These are phyloP conservation scores for Beauveria varroae DNA, from an alignment of 2,329 filamentous ascomycete genomes.

Conservation along the genomic window DNA sequence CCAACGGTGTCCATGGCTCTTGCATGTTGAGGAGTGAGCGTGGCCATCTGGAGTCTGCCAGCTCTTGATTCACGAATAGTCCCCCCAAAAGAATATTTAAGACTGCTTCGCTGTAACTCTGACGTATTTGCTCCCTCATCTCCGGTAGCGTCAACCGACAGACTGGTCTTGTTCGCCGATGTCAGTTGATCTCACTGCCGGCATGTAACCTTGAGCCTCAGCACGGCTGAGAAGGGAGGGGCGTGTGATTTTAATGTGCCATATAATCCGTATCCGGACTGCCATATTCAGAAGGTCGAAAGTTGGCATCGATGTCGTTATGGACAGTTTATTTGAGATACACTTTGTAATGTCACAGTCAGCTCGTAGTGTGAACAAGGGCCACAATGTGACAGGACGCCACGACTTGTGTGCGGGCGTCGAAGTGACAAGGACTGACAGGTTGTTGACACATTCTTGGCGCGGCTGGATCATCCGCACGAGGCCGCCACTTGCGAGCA, in stretches of 20 bases:
- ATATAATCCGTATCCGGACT: neutral
- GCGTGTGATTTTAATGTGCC: neutral
- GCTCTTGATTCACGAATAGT: neutral
- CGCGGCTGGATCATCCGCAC: neutral
- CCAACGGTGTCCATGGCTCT: neutral
- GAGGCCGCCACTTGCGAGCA: constrained; percentile 2
- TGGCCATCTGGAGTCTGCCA: neutral
- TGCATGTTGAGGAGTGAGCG: neutral
- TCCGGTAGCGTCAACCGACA: constrained; percentile 8
- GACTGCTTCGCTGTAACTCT: neutral
- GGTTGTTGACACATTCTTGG: constrained; percentile 4
- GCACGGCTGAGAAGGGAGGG: neutral
- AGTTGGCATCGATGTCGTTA: neutral
- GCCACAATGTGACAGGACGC: constrained; percentile 2
- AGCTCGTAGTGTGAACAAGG: neutral
- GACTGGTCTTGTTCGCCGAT: neutral
- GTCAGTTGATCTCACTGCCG: neutral
- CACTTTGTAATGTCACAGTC: neutral
- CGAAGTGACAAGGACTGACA: constrained; percentile 1
- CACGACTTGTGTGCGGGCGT: neutral
- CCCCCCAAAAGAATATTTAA: too few relatives aligned
- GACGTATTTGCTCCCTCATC: neutral
- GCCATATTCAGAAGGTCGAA: neutral
- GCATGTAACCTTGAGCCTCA: neutral
- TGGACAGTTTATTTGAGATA: neutral